Evolutionary conservation across 106 monocot genomes (phyloP), one percentile per base, ranked within the genome.

Genomic region (Dioscorea dumetorum): DNA sequence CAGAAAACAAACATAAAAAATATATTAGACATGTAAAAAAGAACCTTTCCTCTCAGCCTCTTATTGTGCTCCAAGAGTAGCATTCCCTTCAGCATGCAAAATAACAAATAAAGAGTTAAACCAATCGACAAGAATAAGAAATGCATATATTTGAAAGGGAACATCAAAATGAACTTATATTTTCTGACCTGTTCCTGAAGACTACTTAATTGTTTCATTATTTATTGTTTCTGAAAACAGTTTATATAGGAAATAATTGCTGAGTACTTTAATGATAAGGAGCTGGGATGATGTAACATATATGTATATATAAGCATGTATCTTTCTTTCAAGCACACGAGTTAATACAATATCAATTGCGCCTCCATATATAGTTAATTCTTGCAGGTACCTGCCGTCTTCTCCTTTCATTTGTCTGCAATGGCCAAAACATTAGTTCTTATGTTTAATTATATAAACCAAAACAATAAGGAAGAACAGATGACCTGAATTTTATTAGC

Each of bases 381-480:
- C 82, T 48, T 85, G 28, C 72, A 31, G 85, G 81, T 19, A n/a
- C n/a, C n/a, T n/a, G n/a, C n/a, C n/a, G 28, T 92, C 78, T 51
- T 88, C 81, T 66, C 88, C 88, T 59, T 68, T 77, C 85, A 92
- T 78, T 61, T 83, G 79, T 48, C 88, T 92, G 70, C 53, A 80
- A 34, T 16, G 10, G 6, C 41, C 41, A 41, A 41, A 41, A 41
- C 41, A 41, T 41, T 10, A 41, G 10, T 41, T 41, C 41, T 41
- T 41, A 5, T 41, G 6, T 5, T 41, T 6, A 41, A 41, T 41
- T 41, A 41, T 6, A 10, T 41, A 41, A 41, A 41, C 41, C 6
- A 5, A 41, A 41, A 41, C 10, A 41, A 41, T 41, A 41, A 3
- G 41, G 41, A 41, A 41, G 28, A 28, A 28, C 1, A 1, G 6